These are phyloP conservation scores for Piloderma croceum DNA, from an alignment of 768 basidiomycete species.

Conservation along the genomic window DNA sequence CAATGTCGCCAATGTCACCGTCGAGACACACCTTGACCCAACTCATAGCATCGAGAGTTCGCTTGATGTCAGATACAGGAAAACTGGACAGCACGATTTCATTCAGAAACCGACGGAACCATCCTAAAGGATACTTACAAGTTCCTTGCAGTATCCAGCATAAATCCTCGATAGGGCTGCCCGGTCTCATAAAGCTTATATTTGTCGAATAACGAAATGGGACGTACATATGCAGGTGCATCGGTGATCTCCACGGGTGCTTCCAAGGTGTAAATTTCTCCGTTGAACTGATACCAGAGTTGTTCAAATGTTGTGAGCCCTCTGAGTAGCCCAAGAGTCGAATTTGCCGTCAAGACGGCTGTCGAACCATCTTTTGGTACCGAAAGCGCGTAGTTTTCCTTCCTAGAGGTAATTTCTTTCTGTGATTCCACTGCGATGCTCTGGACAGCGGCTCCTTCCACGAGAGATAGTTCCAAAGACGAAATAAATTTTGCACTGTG, in stretches of 20 bases:
- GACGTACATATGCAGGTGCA: slow-evolving; percentile 57
- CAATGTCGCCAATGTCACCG: background rate
- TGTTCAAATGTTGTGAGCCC: slow-evolving; percentile 76
- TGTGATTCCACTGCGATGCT: slow-evolving; percentile 50
- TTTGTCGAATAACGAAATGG: background rate
- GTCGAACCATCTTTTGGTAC: slow-evolving; percentile 48
- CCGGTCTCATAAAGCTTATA: background rate
- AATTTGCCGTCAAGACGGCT: slow-evolving; percentile 55
- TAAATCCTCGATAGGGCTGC: slow-evolving; percentile 69
- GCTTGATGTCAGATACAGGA: slow-evolving; percentile 56
- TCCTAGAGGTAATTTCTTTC: slow-evolving; percentile 41
- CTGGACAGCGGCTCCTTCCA: slow-evolving; percentile 7
- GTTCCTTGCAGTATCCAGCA: slow-evolving; percentile 79
- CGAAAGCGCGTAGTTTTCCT: slow-evolving; percentile 55
- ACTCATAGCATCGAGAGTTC: slow-evolving; percentile 72
- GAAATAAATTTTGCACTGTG: slow-evolving; percentile 19
- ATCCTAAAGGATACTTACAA: slow-evolving; percentile 40
- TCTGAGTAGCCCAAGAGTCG: slow-evolving; percentile 61
- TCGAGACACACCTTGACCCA: slow-evolving; percentile 50
- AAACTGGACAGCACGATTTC: slow-evolving; percentile 45
- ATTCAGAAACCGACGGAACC: slow-evolving; percentile 1
- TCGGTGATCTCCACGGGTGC: slow-evolving; percentile 60
- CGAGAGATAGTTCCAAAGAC: slow-evolving; percentile 24
- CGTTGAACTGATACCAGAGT: slow-evolving; percentile 52
- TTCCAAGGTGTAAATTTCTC: slow-evolving; percentile 45